phyloP scores from a whole-genome alignment of 257 asterid genomes.

The Nicotiana paniculata region DNA sequence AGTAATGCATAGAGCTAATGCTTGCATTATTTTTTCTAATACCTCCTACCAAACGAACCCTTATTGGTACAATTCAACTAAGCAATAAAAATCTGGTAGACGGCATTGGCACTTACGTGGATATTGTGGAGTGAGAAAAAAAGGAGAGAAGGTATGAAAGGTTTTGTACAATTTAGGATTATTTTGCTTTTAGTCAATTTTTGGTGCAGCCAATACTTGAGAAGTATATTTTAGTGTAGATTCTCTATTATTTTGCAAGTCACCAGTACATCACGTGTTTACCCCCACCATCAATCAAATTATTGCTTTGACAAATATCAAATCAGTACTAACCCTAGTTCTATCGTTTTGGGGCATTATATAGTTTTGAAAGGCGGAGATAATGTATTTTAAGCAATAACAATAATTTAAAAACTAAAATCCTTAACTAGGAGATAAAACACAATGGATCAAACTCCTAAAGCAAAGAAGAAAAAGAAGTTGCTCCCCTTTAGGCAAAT shows the following conservation, averaged over 20 bases:
- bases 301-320: neutral
- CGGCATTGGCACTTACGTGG: neutral
- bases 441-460: neutral
- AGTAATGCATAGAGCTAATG: too few species aligned
- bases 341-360: neutral
- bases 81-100: neutral
- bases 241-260: neutral
- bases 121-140: neutral
- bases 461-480: neutral
- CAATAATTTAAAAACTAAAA: neutral
- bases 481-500: neutral
- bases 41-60: too few species aligned
- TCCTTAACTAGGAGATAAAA: neutral
- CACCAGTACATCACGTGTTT: neutral
- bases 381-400: neutral
- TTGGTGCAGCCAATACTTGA: neutral
- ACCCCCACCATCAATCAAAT: neutral
- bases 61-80: neutral
- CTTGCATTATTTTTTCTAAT: too few species aligned
- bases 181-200: neutral
- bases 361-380: neutral
- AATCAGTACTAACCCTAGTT: neutral
- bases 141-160: neutral
- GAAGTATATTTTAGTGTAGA: neutral
- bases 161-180: neutral